Evolutionary conservation across 2,329 filamentous ascomycete species (phyloP), one percentile per base, ranked within the genome.

Genomic region (Setomelanomma holmii): DNA sequence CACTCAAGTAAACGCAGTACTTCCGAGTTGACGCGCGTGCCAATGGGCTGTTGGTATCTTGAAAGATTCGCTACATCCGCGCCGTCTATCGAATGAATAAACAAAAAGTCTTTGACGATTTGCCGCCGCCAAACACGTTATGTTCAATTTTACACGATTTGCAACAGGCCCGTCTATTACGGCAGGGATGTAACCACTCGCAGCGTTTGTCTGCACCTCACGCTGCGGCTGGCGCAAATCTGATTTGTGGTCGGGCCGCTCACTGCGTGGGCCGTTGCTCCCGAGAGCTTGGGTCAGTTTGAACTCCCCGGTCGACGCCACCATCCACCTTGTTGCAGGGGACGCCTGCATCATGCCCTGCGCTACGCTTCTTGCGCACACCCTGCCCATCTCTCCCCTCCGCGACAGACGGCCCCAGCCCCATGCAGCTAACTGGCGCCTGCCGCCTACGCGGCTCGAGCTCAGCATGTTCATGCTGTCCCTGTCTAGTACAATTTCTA

Each of bases 241-340:
- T 68, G 58, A 66, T 66, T 69, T 61, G 64, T 67, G 46, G 56
- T 67, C 68, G 69, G 69, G 63, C 69, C 71, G 71, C 66, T 66
- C 49, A 62, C 10, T 30, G 27, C 27, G 27, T 30, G 27, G 60
- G 62, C 59, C 60, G 27, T 30, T 30, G 27, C 60, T 69, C 68
- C 69, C 69, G 69, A 64, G 52, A 55, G 58, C 57, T 54, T 63
- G 68, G 69, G 57, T 51, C 53, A 45, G 51, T 61, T 51, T 27
- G 45, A 56, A 48, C 55, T 50, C 61, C 59, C 57, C 52, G 55
- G 59, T 55, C 55, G 54, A 58, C 65, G 63, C 63, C 63, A 60
- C 61, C 45, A 56, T 47, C 45, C 38, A 43, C 43, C 38, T 54
- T 45, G 42, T 54, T n/a, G 50, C 54, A 53, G 53, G 58, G 51